A percentile compares a stretch with the other conserved stretches of the same genome.
These are phyloP conservation scores for Claviceps fusiformis DNA, from an alignment of 2,329 filamentous ascomycete genomes.

Conservation along the genomic window DNA sequence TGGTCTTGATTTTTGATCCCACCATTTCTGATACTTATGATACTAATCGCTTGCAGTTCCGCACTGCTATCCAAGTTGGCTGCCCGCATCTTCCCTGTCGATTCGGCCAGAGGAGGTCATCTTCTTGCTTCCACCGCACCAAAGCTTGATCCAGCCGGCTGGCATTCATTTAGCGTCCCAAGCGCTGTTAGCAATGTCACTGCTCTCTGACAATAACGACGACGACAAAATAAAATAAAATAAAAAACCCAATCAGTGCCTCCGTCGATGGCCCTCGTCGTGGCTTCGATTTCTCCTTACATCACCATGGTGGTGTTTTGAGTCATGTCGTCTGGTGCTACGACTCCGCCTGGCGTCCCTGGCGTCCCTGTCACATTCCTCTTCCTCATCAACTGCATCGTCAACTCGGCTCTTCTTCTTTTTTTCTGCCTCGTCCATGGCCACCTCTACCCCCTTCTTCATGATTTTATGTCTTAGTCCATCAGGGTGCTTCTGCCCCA, in stretches of 20 bases:
- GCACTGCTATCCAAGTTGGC: no score
- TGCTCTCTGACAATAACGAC: not conserved
- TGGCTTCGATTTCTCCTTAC: not conserved
- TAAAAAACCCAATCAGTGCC: not conserved
- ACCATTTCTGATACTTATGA: no score
- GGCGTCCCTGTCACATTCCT: not conserved
- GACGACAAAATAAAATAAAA: no score
- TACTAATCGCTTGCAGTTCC: no score
- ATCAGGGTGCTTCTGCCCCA: slow-evolving; percentile 20
- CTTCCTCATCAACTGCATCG: not conserved
- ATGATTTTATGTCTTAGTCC: slow-evolving; percentile 9
- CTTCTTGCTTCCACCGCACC: no score
- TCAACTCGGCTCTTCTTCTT: slow-evolving; percentile 1
- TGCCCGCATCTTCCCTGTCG: no score
- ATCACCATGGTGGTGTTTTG: not conserved
- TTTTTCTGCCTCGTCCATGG: slow-evolving; percentile 6
- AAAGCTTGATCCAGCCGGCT: no score
- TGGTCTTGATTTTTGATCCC: no score
- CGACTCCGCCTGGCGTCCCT: not conserved
- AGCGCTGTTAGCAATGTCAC: not conserved
- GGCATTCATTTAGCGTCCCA: not conserved
- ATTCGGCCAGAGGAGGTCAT: no score
- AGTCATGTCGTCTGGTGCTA: not conserved
- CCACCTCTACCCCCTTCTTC: slow-evolving; percentile 5
- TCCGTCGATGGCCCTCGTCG: not conserved